These are phyloP conservation scores for Orbilia javanica DNA, from an alignment of 2,329 filamentous ascomycete species.

Conservation along the genomic window DNA sequence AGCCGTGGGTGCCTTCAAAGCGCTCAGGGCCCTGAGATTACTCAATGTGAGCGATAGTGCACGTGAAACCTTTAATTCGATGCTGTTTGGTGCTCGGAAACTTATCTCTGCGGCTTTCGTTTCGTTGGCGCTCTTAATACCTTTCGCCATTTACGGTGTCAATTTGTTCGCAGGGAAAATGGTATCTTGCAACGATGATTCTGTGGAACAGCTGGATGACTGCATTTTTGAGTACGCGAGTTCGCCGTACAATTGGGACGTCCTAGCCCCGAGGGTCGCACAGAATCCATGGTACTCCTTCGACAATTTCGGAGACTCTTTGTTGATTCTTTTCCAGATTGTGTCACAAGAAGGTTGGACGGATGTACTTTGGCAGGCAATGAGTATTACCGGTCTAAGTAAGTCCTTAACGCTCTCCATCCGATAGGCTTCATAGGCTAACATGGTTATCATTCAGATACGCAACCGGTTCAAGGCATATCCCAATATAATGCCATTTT, in stretches of 20 bases:
- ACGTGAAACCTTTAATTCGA: constrained; percentile 93
- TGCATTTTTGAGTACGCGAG: constrained; percentile 87
- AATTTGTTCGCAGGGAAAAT: constrained; percentile 91
- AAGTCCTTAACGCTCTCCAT: constrained; percentile 12
- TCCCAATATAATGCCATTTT: constrained; percentile 90
- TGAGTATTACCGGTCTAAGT: constrained; percentile 82
- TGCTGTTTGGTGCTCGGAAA: constrained; percentile 94
- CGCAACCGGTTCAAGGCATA: constrained; percentile 77
- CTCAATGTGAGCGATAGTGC: constrained; percentile 97
- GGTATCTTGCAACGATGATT: constrained; percentile 81
- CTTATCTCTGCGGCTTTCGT: constrained; percentile 92
- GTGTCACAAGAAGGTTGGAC: constrained; percentile 98
- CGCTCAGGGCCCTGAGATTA: constrained; percentile 86
- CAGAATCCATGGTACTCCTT: constrained; percentile 89
- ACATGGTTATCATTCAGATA: constrained; percentile 60
- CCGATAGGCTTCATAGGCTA: neutral
- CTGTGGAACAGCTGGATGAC: constrained; percentile 73
- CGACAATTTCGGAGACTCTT: constrained; percentile 90
- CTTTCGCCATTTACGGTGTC: constrained; percentile 94
- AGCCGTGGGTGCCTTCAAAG: constrained; percentile 96
- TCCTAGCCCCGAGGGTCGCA: constrained; percentile 84
- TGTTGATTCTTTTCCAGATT: constrained; percentile 98
- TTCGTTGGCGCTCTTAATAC: constrained; percentile 91
- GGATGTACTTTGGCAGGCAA: constrained; percentile 87
- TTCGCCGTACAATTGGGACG: constrained; percentile 83